Conservation (phyloP, 192 early-diverging fungal species). For the Backusella sp. region DNA sequence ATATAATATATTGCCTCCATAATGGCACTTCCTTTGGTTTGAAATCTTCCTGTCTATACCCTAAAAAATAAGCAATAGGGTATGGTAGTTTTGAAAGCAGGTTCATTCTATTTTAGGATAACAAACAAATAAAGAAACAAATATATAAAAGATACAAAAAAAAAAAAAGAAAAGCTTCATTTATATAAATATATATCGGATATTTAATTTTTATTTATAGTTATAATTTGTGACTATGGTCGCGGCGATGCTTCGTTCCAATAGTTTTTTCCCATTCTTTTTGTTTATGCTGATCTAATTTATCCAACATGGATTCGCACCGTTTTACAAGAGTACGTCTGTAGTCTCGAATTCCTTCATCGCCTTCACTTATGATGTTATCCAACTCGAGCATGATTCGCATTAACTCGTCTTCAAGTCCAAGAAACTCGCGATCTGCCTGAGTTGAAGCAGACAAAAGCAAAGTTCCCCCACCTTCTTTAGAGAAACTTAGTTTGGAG, state of each 20-base stretch:
- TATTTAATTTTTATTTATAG: neutral
- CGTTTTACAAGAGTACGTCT: conserved; percentile 20
- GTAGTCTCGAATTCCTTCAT: conserved; percentile 9
- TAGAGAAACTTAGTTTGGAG: neutral
- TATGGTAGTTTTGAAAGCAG: conserved; percentile 9
- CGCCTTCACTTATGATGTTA: conserved; percentile 16
- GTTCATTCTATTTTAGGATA: conserved; percentile 3
- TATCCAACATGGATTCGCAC: conserved; percentile 17
- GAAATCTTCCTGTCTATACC: conserved; percentile 11
- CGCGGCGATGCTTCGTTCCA: neutral
- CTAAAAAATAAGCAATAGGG: conserved; percentile 17
- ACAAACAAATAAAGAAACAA: neutral
- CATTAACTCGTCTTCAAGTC: conserved; percentile 32
- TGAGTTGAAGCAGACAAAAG: neutral
- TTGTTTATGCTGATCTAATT: conserved; percentile 31
- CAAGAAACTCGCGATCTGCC: conserved; percentile 25
- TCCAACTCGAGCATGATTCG: conserved; percentile 26
- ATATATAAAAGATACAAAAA: neutral
- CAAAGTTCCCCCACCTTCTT: neutral
- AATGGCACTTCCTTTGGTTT: neutral
- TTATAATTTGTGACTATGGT: conserved; percentile 4
- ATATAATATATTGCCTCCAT: conserved; percentile 30
- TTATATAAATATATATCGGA: neutral
- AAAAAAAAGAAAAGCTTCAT: neutral
- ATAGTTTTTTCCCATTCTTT: conserved; percentile 31